phyloP scores from a whole-genome alignment of 495 filamentous ascomycete genomes.

The Aspergillus campestris region DNA sequence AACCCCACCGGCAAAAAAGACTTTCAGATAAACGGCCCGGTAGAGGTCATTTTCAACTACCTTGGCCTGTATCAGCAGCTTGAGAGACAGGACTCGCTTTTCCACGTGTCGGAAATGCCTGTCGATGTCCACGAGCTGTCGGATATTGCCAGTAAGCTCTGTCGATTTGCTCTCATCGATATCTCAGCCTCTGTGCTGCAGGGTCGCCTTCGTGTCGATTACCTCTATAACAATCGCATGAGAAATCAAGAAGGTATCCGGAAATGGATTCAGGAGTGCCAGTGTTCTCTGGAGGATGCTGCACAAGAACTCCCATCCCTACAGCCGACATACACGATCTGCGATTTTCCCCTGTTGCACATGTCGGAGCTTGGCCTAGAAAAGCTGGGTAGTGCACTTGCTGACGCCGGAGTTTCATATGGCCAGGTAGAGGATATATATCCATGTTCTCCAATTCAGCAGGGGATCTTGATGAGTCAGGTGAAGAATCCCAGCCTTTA shows the following conservation, averaged over 20 bases:
- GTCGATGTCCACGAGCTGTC: too few species aligned
- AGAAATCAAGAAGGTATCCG: neutral
- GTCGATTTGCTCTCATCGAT: neutral
- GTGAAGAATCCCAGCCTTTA: constrained; percentile 27
- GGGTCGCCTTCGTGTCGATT: neutral
- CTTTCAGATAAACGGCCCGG: too few species aligned
- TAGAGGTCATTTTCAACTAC: constrained; percentile 38
- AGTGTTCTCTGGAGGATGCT: neutral
- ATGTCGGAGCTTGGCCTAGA: constrained; percentile 8
- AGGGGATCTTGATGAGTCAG: constrained; percentile 38
- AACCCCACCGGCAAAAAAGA: constrained; percentile 28
- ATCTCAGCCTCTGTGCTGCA: neutral
- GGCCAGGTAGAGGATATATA: constrained; percentile 33
- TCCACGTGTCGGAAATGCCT: constrained; percentile 16
- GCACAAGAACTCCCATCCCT: neutral
- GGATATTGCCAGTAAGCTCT: too few species aligned
- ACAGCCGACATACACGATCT: neutral
- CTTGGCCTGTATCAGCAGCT: constrained; percentile 36
- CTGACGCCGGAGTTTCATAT: too few species aligned
- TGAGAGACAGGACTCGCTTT: constrained; percentile 18
- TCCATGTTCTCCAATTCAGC: constrained; percentile 36
- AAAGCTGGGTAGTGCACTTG: neutral
- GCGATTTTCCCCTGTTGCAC: constrained; percentile 5
- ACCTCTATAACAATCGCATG: neutral
- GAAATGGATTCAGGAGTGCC: neutral